Conservation (phyloP, 2,329 filamentous ascomycete species). For the Amphichorda felina region DNA sequence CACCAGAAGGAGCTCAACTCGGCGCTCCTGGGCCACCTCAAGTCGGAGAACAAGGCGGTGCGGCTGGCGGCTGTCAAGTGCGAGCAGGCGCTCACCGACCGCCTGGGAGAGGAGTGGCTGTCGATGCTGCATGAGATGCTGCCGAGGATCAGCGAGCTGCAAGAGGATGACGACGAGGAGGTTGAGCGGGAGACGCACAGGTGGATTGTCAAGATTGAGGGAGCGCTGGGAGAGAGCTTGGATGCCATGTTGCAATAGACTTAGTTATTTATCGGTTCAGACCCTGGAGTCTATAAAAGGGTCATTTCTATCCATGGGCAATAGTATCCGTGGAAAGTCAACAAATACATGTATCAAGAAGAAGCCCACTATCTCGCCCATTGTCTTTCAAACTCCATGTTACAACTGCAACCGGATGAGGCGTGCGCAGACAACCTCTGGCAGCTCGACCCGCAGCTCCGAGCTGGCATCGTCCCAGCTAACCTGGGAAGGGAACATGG, state of each 20-base stretch:
- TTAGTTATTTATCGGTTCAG: no score
- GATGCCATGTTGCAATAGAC: constrained; percentile 79
- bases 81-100: constrained; percentile 67
- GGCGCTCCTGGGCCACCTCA: constrained; percentile 64
- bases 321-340: no score
- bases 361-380: no score
- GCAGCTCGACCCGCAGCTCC: constrained; percentile 3
- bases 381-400: no score
- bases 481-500: constrained; percentile 1
- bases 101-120: constrained; percentile 88
- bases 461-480: constrained; percentile 3
- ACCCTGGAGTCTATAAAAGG: no score
- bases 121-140: constrained; percentile 87
- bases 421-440: constrained; percentile 5
- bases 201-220: constrained; percentile 88
- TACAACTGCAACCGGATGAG: constrained; percentile 3
- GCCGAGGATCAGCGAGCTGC: constrained; percentile 86
- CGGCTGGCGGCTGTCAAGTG: constrained; percentile 73
- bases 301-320: no score
- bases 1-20: constrained; percentile 86
- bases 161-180: constrained; percentile 91
- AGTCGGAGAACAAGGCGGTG: constrained; percentile 58
- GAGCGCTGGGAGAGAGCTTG: constrained; percentile 77
- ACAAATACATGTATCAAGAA: no score
- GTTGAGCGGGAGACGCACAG: constrained; percentile 82